Evolutionary conservation across 179 eudicot genomes (phyloP).

Genomic region (Camellia oleifera): DNA sequence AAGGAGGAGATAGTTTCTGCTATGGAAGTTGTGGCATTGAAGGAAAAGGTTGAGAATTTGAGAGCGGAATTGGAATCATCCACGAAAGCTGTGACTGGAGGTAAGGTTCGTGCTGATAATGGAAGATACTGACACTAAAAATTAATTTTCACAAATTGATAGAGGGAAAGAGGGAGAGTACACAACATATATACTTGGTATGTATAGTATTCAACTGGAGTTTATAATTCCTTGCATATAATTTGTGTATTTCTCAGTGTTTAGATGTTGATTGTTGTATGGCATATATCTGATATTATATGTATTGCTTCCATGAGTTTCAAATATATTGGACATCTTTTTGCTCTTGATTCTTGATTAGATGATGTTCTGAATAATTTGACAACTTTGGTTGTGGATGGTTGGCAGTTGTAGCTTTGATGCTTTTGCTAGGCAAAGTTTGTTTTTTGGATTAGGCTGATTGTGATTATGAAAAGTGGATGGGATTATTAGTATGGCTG

Average conservation of each 20-base stretch:
- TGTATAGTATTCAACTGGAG: not conserved
- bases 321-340: not conserved
- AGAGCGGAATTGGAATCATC: constrained; percentile 19
- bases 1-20: constrained; percentile 27
- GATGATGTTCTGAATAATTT: not conserved
- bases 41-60: constrained; percentile 24
- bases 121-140: constrained; percentile 15
- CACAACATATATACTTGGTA: not conserved
- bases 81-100: constrained; percentile 6
- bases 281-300: not conserved
- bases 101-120: constrained; percentile 18
- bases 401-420: too few species aligned
- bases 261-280: not conserved
- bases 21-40: constrained; percentile 23
- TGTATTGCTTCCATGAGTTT: not conserved
- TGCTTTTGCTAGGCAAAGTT: too few species aligned
- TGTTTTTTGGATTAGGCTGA: too few species aligned
- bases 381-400: too few species aligned
- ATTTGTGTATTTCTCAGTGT: constrained; percentile 1
- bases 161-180: not conserved
- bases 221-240: not conserved
- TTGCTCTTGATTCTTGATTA: not conserved
- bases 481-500: too few species aligned
- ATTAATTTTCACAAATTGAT: not conserved
- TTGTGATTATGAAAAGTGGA: too few species aligned